Conservation (phyloP, 768 basidiomycete species). For the Pleurotus tuoliensis region DNA sequence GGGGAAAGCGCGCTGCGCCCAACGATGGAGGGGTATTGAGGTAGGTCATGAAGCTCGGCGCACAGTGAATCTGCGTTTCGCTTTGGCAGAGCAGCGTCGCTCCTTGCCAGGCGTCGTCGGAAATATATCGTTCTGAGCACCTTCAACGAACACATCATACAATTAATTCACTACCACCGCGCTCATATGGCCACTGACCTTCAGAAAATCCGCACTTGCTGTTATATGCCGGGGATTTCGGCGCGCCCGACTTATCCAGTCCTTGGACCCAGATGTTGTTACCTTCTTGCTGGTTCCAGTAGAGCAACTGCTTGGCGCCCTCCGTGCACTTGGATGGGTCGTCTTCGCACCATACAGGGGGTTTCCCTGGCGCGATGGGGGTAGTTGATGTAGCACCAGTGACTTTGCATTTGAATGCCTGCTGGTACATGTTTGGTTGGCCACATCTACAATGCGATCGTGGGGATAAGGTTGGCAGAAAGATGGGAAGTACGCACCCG, state of each 20-base stretch:
- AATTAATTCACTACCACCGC: too few relatives aligned
- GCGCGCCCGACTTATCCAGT: constrained; percentile 29
- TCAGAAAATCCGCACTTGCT: constrained; percentile 42
- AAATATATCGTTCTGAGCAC: constrained; percentile 45
- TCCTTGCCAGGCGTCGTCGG: neutral
- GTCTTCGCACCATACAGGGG: constrained; percentile 51
- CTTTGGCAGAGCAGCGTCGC: neutral
- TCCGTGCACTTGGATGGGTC: constrained; percentile 36
- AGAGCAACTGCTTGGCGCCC: constrained; percentile 54
- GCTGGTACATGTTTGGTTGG: constrained; percentile 43
- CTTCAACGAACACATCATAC: constrained; percentile 14
- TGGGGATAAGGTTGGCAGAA: neutral
- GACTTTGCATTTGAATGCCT: constrained; percentile 37
- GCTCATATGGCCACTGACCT: constrained; percentile 26
- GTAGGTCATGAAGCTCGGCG: too few relatives aligned
- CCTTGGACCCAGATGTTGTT: constrained; percentile 46
- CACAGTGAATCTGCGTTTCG: too few relatives aligned
- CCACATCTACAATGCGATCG: constrained; percentile 34
- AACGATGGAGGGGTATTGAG: too few relatives aligned
- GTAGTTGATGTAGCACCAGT: constrained; percentile 35
- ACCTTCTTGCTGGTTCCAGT: constrained; percentile 47
- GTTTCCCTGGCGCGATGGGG: constrained; percentile 36
- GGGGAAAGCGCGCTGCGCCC: too few relatives aligned
- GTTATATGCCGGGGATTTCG: constrained; percentile 49
- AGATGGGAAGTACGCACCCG: constrained; percentile 23